Evolutionary conservation across 1,284 basidiomycete species (phyloP).

Genomic region (Rhodotorula sp.): DNA sequence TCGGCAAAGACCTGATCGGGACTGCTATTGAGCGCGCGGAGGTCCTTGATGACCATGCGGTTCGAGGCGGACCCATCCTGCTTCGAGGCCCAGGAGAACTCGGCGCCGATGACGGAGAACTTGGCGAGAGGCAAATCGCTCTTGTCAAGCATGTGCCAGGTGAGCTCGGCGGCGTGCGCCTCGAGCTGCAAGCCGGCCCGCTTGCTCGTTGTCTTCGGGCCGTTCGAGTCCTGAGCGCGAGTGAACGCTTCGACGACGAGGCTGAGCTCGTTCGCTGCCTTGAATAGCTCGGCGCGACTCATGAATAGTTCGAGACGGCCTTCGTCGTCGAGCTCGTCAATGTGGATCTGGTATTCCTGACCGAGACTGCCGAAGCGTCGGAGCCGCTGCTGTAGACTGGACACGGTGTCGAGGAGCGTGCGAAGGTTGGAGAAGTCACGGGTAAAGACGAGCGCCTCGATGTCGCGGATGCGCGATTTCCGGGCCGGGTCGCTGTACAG

Average conservation of each 20-base stretch:
- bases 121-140: slow-evolving; percentile 75
- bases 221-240: slow-evolving; percentile 67
- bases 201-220: slow-evolving; percentile 45
- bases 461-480: slow-evolving; percentile 68
- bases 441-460: slow-evolving; percentile 81
- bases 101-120: slow-evolving; percentile 73
- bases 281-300: slow-evolving; percentile 70
- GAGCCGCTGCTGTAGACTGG: slow-evolving; percentile 71
- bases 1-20: slow-evolving; percentile 82
- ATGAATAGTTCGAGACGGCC: slow-evolving; percentile 59
- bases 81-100: slow-evolving; percentile 81
- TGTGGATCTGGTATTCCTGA: slow-evolving; percentile 45
- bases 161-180: slow-evolving; percentile 80
- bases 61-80: slow-evolving; percentile 86
- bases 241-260: slow-evolving; percentile 87
- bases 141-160: slow-evolving; percentile 89
- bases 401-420: slow-evolving; percentile 67
- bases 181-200: slow-evolving; percentile 73
- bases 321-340: slow-evolving; percentile 55
- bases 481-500: slow-evolving; percentile 85
- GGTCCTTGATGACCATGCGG: slow-evolving; percentile 70
- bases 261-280: slow-evolving; percentile 76
- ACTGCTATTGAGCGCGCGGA: slow-evolving; percentile 81
- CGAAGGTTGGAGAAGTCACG: slow-evolving; percentile 84
- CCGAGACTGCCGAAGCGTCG: slow-evolving; percentile 59